phyloP scores from a whole-genome alignment of 495 filamentous ascomycete species.

The Trichoderma asperelloides region DNA sequence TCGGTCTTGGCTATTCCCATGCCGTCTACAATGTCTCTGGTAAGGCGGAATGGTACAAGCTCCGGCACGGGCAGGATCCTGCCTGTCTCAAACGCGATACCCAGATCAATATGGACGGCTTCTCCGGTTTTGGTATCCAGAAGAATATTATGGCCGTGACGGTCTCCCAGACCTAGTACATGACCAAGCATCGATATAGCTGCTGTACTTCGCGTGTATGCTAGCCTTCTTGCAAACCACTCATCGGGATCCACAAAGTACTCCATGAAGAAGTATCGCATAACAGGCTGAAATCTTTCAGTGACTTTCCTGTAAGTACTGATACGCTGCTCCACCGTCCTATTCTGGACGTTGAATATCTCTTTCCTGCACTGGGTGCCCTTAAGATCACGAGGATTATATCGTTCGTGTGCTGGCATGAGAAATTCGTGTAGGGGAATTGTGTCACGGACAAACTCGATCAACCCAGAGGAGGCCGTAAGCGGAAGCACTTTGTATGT shows the following conservation, averaged over 20 bases:
- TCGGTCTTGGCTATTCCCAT: slow-evolving; percentile 96
- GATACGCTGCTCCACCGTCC: slow-evolving; percentile 61
- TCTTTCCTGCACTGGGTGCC: slow-evolving; percentile 62
- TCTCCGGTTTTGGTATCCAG: slow-evolving; percentile 85
- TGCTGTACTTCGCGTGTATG: slow-evolving; percentile 86
- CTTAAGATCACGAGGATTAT: slow-evolving; percentile 79
- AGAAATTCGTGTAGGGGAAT: slow-evolving; percentile 84
- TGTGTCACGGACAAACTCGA: slow-evolving; percentile 92
- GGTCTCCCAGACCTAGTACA: slow-evolving; percentile 88
- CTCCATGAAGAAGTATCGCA: slow-evolving; percentile 96
- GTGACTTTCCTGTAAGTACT: slow-evolving; percentile 62
- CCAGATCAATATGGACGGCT: slow-evolving; percentile 93
- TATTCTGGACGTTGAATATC: slow-evolving; percentile 61
- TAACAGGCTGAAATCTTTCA: slow-evolving; percentile 81
- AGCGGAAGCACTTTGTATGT: slow-evolving; percentile 96
- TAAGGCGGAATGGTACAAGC: slow-evolving; percentile 88
- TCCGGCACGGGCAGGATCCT: slow-evolving; percentile 88
- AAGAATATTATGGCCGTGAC: slow-evolving; percentile 94
- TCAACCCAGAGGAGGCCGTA: slow-evolving; percentile 74
- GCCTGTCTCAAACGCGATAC: slow-evolving; percentile 93
- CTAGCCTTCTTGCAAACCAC: slow-evolving; percentile 80
- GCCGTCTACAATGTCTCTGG: slow-evolving; percentile 91
- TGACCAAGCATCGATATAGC: slow-evolving; percentile 93
- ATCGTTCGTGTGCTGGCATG: slow-evolving; percentile 78
- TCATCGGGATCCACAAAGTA: slow-evolving; percentile 88